Evolutionary conservation across 352 stramenopile genomes (phyloP), one percentile per base, ranked within the genome.

Genomic region (Pythium dissimile): DNA sequence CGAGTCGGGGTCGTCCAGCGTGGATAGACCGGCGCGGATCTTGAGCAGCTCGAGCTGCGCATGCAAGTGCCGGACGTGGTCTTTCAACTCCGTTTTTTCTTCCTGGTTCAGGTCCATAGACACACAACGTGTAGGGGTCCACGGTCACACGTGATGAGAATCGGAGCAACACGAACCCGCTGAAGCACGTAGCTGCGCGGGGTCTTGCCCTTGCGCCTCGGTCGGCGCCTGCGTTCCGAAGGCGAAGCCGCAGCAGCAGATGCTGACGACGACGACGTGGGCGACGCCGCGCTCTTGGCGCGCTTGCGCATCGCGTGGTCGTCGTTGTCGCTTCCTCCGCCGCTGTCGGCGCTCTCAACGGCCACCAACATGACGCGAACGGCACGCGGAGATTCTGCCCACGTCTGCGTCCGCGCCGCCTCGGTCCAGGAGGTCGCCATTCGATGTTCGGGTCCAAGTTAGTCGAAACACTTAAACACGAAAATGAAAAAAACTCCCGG

Each of bases 11-110:
- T 53, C 46, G 9, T 53, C 16, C 32, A 34, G 15, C n/a, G 46
- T 39, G 3, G 46, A 31, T 3, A 53, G 27, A n/a, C 49, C 49
- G 11, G 20, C 49, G 7, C 26, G 18, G 20, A 38, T 45, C 34
- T 45, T 27, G 8, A 57, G 49, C 24, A 31, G 6, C 38, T 57
- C 49, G 11, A 57, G 49, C 49, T 57, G 31, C 7, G 34, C 24
- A 15, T 57, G 20, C 35, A 57, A 34, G 18, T 13, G 28, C 31
- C 26, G 4, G 7, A 57, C 49, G 11, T 57, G 8, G 5, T 57
- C 35, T 5, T 13, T 45, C 4, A 57, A 20, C 5, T 16, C 38
- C 10, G 26, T 18, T 21, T 26, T 20, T 27, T 57, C 49, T 23
- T 57, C 34, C 49, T 57, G 9, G 11, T 18, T 18, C 20, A 27